Base-by-base conservation (phyloP, 805 yeast genomes). In the Wickerhamomyces rabaulensis region DNA sequence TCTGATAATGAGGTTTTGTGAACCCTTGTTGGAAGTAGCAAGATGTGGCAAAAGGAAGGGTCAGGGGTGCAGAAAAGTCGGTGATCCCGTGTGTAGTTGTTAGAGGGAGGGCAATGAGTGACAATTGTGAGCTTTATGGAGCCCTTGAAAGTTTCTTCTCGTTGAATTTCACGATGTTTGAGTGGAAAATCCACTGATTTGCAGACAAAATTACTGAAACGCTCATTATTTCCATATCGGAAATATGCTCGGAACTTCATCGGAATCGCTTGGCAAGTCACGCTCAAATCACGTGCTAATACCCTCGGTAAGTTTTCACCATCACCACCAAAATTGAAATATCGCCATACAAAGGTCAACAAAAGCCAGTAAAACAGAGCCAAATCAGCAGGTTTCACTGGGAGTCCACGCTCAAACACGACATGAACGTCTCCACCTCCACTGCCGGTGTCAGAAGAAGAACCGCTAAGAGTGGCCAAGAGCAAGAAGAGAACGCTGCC, bases 401-500 rank as follows among this genome's bases (percentile, higher is more conserved):
- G 7, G 19, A 29, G 10, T 27, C 12, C 13, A 40, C 41, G 23
- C 37, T 17, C 39, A 31, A 16, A 9, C 37, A 20, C 39, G 21
- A 5, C 2, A 89, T 90, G 97, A 90, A 90, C 65, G 82, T 88
- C 36, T 86, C 96, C 33, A 87, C 95, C 35, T 87, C 96, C 43
- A 87, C 97, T 4, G 77, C 88, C 42, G 92, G 91, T 23, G 87
- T 86, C 40, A 79, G 89, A 62, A 82, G 95, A 70, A 79, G 96
- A 66, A 79, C 82, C 43, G 71, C 67, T 37, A 77, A 73, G 48
- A 82, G 81, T 48, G 75, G 80, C 39, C 58, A 56, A 39, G 91
- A 83, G 48, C 96, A 87, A 53, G 97, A 91, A 60, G 98, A 92
- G 62, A 95, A 94, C 60, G 95, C 98, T 0, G 81, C 96, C 0